Conservation (phyloP, 257 asterid genomes). For the Nicotiana attenuata region DNA sequence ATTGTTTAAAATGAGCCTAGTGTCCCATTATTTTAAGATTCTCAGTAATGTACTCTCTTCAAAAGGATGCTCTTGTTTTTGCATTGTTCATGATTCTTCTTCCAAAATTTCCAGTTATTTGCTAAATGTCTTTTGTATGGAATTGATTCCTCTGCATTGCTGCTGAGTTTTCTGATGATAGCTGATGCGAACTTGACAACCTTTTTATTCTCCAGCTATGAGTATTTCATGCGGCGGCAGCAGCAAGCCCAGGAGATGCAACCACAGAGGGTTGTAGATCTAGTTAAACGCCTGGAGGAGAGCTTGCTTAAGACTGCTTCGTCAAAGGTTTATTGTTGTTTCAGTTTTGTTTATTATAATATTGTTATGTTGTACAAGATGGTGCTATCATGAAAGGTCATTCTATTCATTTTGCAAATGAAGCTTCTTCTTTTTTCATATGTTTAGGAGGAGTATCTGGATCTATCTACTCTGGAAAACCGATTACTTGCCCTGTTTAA, state of each 20-base stretch:
- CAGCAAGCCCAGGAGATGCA: constrained; percentile 58
- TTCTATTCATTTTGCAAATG: constrained; percentile 1
- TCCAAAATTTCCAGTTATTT: neutral
- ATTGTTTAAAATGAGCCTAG: neutral
- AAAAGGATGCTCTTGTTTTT: constrained; percentile 7
- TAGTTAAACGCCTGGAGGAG: constrained; percentile 80
- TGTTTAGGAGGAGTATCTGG: constrained; percentile 79
- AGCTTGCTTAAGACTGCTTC: constrained; percentile 70
- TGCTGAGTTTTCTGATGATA: constrained; percentile 5
- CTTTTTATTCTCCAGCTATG: constrained; percentile 50
- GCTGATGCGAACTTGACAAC: constrained; percentile 12
- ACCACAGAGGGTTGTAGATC: constrained; percentile 46
- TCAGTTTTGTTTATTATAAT: neutral
- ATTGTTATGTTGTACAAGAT: neutral
- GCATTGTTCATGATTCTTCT: constrained; percentile 2
- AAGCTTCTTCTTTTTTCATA: constrained; percentile 15
- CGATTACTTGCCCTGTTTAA: constrained; percentile 60
- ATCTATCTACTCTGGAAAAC: constrained; percentile 61
- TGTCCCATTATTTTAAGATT: neutral
- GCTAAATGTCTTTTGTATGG: constrained; percentile 1
- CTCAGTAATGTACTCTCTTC: neutral
- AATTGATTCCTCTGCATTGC: neutral
- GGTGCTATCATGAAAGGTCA: neutral
- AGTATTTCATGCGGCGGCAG: constrained; percentile 53
- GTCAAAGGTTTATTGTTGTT: constrained; percentile 52